Percentiles rank a stretch among this genome's conserved stretches.
These are phyloP conservation scores for Thelonectria olida DNA, from an alignment of 2,329 filamentous ascomycete species.

Conservation along the genomic window DNA sequence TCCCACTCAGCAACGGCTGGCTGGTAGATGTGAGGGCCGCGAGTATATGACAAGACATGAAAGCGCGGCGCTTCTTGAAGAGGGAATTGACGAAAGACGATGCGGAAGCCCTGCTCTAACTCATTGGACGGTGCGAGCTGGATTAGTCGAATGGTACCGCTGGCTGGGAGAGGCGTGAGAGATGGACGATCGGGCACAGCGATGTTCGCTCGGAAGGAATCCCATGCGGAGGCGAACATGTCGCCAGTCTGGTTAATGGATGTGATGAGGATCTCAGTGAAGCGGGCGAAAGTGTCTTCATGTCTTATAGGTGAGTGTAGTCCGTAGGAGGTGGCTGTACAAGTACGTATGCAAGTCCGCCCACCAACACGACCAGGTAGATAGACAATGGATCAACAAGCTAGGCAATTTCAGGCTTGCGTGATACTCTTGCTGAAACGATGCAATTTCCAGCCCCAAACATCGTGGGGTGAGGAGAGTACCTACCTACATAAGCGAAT, in stretches of 20 bases:
- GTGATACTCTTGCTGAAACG: not conserved
- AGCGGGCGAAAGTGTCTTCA: not conserved
- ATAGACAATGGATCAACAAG: not conserved
- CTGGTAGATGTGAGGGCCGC: not conserved
- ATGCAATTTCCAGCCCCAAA: not conserved
- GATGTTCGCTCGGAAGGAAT: not conserved
- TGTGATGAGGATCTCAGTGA: not conserved
- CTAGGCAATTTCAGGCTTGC: not conserved
- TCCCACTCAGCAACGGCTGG: not conserved
- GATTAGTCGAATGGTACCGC: not conserved
- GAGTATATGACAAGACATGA: not conserved
- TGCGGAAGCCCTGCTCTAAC: not conserved
- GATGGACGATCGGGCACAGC: not conserved
- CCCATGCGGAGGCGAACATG: not conserved
- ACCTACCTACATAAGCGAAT: no score
- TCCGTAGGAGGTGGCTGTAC: not conserved
- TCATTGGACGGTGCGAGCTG: not conserved
- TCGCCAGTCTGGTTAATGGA: no score
- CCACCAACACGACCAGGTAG: not conserved
- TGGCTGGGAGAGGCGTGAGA: not conserved
- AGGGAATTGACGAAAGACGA: not conserved
- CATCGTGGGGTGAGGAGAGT: no score
- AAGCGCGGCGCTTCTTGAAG: not conserved
- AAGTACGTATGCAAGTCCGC: not conserved
- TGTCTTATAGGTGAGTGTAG: not conserved